Percentiles rank a stretch among this genome's conserved stretches.
phyloP scores from a whole-genome alignment of 106 monocot genomes.

The Allium sativum region DNA sequence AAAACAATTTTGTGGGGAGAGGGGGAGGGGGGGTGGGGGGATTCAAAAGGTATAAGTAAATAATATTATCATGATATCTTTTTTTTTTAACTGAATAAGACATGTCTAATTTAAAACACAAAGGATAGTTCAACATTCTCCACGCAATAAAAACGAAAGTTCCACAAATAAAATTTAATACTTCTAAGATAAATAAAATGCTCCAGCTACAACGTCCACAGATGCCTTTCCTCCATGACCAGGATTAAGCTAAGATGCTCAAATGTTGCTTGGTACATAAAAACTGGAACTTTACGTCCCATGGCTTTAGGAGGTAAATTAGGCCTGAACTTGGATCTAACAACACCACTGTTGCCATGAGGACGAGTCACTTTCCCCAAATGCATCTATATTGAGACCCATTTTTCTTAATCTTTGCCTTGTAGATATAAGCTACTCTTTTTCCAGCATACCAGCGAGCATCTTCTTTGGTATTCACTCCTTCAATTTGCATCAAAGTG shows the following conservation, averaged over 20 bases:
- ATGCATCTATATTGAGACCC: slow-evolving; percentile 55
- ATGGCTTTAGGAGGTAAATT: slow-evolving; percentile 78
- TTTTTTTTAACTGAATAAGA: no score
- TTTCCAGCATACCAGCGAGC: slow-evolving; percentile 60
- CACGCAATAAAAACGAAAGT: no score
- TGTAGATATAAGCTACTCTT: slow-evolving; percentile 70
- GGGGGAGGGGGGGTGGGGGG: no score
- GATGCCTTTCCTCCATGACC: no score
- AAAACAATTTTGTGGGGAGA: no score
- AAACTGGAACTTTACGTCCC: slow-evolving; percentile 53
- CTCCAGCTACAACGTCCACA: no score
- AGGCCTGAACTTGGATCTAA: slow-evolving; percentile 77
- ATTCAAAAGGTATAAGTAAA: no score
- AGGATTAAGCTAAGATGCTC: slow-evolving; percentile 8
- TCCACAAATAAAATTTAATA: no score
- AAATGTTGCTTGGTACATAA: slow-evolving; percentile 79
- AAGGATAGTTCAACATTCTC: no score
- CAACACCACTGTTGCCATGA: slow-evolving; percentile 73
- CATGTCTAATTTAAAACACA: no score
- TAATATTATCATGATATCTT: no score
- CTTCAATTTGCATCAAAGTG: slow-evolving; percentile 68
- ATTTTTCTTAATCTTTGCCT: slow-evolving; percentile 71
- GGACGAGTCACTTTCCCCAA: slow-evolving; percentile 76
- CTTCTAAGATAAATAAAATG: no score
- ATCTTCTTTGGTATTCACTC: slow-evolving; percentile 78